Conservation (phyloP, 345 rosid genomes). For the Anastatica hierochuntica region DNA sequence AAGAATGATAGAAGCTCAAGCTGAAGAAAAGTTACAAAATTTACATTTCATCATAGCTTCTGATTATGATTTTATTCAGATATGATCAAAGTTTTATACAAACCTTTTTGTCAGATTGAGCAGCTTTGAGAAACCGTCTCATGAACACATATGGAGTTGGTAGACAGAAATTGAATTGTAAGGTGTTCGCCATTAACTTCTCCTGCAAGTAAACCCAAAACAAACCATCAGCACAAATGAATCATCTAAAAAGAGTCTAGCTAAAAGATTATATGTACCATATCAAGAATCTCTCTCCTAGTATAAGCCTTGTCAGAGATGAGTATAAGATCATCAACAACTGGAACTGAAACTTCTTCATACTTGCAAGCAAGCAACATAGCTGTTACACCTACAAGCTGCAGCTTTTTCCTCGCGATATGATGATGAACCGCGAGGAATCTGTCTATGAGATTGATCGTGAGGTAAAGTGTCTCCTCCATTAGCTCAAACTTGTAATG, state of each 20-base stretch:
- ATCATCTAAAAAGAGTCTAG: background rate
- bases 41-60: background rate
- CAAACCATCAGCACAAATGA: background rate
- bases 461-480: constrained; percentile 91
- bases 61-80: background rate
- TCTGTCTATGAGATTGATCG: constrained; percentile 86
- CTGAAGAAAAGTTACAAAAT: constrained; percentile 26
- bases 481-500: constrained; percentile 97
- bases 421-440: constrained; percentile 48
- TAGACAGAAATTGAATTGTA: constrained; percentile 66
- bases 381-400: constrained; percentile 88
- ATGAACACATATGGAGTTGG: constrained; percentile 93
- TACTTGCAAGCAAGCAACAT: constrained; percentile 97
- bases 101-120: constrained; percentile 82
- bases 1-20: constrained; percentile 68
- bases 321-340: constrained; percentile 82
- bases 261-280: constrained; percentile 42
- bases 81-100: background rate
- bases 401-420: constrained; percentile 81
- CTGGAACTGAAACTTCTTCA: constrained; percentile 94
- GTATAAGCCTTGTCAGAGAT: constrained; percentile 87
- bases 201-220: constrained; percentile 42
- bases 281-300: constrained; percentile 79
- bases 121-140: constrained; percentile 87
- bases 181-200: constrained; percentile 60